These are phyloP conservation scores for Panus rudis DNA, from an alignment of 768 basidiomycete genomes.

Conservation along the genomic window DNA sequence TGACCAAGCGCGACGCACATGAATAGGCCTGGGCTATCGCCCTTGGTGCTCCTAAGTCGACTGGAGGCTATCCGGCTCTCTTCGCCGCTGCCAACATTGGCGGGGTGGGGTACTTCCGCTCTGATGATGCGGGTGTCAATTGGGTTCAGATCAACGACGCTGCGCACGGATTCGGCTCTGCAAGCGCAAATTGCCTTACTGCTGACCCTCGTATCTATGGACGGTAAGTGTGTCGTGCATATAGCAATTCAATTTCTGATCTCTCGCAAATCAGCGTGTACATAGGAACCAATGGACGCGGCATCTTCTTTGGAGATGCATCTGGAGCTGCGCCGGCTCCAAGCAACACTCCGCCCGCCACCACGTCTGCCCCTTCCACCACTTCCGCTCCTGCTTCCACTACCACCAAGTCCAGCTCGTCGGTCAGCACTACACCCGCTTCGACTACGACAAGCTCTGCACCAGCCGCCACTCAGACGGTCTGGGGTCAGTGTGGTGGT, in stretches of 20 bases:
- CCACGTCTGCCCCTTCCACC: slow-evolving; percentile 12
- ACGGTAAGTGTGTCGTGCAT: slow-evolving; percentile 34
- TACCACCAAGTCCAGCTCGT: slow-evolving; percentile 14
- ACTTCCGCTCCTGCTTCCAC: slow-evolving; percentile 10
- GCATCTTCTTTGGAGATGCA: slow-evolving; percentile 37
- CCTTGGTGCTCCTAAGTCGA: slow-evolving; percentile 41
- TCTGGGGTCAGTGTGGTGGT: slow-evolving; percentile 6
- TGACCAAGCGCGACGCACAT: slow-evolving; percentile 14
- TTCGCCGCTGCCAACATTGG: slow-evolving; percentile 49
- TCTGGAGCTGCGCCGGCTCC: slow-evolving; percentile 13
- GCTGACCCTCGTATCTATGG: slow-evolving; percentile 50
- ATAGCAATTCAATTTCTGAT: not conserved
- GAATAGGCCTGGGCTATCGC: slow-evolving; percentile 56
- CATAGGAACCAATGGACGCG: slow-evolving; percentile 55
- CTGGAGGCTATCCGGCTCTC: slow-evolving; percentile 46
- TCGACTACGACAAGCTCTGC: slow-evolving; percentile 16
- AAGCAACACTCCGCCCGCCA: slow-evolving; percentile 24
- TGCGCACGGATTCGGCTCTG: slow-evolving; percentile 50
- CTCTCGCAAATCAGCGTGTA: slow-evolving; percentile 37
- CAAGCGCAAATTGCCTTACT: slow-evolving; percentile 37
- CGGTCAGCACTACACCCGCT: no score
- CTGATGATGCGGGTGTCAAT: slow-evolving; percentile 46
- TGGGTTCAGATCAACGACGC: slow-evolving; percentile 58
- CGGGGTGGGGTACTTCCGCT: slow-evolving; percentile 46
- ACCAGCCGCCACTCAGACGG: slow-evolving; percentile 12